These are phyloP conservation scores for Ophiognomonia clavigignenti-juglandacearum DNA, from an alignment of 2,329 filamentous ascomycete species.

Conservation along the genomic window DNA sequence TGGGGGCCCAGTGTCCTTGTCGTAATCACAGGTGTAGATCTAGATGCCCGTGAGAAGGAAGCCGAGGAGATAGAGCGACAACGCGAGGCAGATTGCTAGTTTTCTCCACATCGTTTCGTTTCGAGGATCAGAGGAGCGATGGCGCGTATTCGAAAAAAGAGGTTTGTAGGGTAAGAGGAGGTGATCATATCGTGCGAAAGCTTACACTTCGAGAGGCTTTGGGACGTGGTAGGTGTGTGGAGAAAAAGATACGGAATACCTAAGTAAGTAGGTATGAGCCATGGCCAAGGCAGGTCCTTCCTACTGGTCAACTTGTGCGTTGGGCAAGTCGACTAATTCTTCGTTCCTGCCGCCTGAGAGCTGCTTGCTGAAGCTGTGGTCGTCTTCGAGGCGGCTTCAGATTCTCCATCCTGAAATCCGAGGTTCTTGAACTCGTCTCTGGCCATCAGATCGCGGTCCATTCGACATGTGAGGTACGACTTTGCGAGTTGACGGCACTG, in stretches of 20 bases:
- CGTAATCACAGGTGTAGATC: background rate
- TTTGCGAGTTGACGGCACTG: conserved; percentile 84
- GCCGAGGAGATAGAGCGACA: background rate
- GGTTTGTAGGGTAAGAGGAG: too few species aligned
- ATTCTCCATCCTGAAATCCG: conserved; percentile 57
- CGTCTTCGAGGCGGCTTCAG: conserved; percentile 21
- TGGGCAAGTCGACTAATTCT: background rate
- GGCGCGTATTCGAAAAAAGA: too few species aligned
- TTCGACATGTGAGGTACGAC: conserved; percentile 82
- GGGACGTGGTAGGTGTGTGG: too few species aligned
- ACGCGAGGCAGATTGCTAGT: background rate
- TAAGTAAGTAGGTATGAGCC: too few species aligned
- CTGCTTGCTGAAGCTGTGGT: conserved; percentile 16
- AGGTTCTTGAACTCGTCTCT: conserved; percentile 93
- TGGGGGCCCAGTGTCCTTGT: background rate
- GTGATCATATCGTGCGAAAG: too few species aligned
- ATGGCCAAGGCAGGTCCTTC: too few species aligned
- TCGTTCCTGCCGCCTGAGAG: conserved; percentile 26
- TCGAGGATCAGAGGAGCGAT: too few species aligned
- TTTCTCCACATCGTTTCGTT: too few species aligned
- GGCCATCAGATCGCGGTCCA: conserved; percentile 98
- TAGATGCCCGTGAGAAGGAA: background rate
- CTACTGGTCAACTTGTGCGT: too few species aligned
- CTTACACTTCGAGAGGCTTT: too few species aligned
- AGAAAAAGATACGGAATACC: too few species aligned